Conservation (phyloP, 2,329 filamentous ascomycete species). For the Thielaviopsis musarum region DNA sequence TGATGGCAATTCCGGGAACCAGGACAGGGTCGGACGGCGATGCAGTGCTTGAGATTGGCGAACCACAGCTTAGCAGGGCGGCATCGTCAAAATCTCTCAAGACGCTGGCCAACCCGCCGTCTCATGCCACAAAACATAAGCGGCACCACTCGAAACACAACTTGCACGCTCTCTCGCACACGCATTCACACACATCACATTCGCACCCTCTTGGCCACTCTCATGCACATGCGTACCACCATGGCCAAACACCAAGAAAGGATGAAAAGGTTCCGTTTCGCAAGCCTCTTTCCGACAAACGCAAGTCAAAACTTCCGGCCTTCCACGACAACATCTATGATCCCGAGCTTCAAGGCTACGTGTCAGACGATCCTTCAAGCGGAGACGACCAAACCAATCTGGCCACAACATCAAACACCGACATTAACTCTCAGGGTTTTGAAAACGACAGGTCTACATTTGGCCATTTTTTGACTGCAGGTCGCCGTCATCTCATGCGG, state of each 20-base stretch:
- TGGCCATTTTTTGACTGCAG: slow-evolving; percentile 52
- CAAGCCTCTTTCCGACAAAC: slow-evolving; percentile 54
- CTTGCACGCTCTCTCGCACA: slow-evolving; percentile 19
- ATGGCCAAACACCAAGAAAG: not conserved
- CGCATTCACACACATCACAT: not conserved
- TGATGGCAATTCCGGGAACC: slow-evolving; percentile 57
- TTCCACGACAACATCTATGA: slow-evolving; percentile 96
- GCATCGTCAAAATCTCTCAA: slow-evolving; percentile 81
- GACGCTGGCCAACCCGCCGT: slow-evolving; percentile 49
- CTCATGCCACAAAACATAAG: slow-evolving; percentile 65
- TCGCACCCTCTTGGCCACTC: not conserved
- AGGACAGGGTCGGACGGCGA: slow-evolving; percentile 67
- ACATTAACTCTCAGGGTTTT: slow-evolving; percentile 37
- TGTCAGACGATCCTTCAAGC: slow-evolving; percentile 79
- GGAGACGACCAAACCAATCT: slow-evolving; percentile 85
- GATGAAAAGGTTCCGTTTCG: slow-evolving; percentile 11
- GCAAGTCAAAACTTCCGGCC: slow-evolving; percentile 57
- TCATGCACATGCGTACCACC: not conserved
- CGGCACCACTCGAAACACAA: slow-evolving; percentile 78
- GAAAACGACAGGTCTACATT: slow-evolving; percentile 54
- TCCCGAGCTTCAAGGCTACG: slow-evolving; percentile 82
- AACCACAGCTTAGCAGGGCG: slow-evolving; percentile 71
- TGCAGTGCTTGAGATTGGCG: slow-evolving; percentile 77
- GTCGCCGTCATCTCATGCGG: slow-evolving; percentile 57
- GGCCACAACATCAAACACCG: slow-evolving; percentile 33